Conservation (phyloP, 768 basidiomycete species). For the Leccinum rimulosum region DNA sequence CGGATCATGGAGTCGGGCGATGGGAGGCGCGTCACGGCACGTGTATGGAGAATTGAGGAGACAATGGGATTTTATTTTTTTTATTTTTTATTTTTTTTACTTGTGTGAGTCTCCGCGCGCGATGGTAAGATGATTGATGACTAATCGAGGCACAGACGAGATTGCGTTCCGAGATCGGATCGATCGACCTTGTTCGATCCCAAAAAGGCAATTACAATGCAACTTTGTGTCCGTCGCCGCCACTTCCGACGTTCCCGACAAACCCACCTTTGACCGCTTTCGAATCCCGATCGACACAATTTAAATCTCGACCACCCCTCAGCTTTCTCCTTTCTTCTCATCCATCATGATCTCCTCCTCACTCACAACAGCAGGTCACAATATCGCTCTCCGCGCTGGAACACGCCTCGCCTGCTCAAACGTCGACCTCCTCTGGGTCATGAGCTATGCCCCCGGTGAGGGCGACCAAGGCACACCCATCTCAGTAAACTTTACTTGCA, state of each 20-base stretch:
- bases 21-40: conserved; percentile 56
- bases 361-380: conserved; percentile 13
- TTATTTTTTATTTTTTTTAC: not conserved
- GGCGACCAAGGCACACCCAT: conserved; percentile 65
- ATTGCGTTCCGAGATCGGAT: conserved; percentile 17
- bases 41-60: conserved; percentile 33
- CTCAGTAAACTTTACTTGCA: conserved; percentile 50
- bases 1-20: conserved; percentile 27
- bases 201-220: conserved; percentile 19
- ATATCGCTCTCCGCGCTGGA: not conserved
- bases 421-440: conserved; percentile 58
- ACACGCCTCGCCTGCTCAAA: conserved; percentile 43
- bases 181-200: conserved; percentile 28
- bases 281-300: conserved; percentile 25
- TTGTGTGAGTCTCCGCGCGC: not conserved
- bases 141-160: conserved; percentile 12
- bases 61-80: not conserved
- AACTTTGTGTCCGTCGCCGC: conserved; percentile 6
- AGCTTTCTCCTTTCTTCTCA: not conserved
- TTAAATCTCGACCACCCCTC: conserved; percentile 20
- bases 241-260: not conserved
- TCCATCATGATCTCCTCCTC: not conserved
- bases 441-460: conserved; percentile 60
- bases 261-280: conserved; percentile 8
- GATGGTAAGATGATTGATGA: not conserved